phyloP scores from a whole-genome alignment of 768 basidiomycete species.

The Leccinum imitatum region DNA sequence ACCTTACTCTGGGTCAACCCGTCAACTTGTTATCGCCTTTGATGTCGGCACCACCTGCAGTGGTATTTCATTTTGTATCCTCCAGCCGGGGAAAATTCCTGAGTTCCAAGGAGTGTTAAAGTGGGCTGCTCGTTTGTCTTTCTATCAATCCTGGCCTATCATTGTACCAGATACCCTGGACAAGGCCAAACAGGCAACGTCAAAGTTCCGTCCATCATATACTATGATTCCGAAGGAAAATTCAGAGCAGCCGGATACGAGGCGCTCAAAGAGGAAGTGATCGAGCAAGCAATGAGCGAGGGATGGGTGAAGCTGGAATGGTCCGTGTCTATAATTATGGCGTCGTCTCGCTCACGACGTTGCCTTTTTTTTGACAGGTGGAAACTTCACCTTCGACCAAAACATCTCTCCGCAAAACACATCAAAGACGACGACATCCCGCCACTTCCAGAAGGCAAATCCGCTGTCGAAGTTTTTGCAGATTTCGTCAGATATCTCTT shows the following conservation, averaged over 20 bases:
- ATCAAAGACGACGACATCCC: constrained; percentile 29
- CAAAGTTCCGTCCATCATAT: constrained; percentile 24
- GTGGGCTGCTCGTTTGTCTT: neutral
- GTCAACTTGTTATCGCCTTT: constrained; percentile 36
- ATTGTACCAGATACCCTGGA: neutral
- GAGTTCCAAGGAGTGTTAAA: neutral
- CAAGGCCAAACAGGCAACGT: neutral
- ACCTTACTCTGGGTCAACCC: constrained; percentile 33
- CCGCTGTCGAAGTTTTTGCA: constrained; percentile 37
- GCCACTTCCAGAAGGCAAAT: constrained; percentile 40
- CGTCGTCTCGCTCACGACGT: too few relatives aligned
- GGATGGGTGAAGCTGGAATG: constrained; percentile 46
- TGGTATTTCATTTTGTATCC: neutral
- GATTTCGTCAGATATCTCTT: constrained; percentile 47
- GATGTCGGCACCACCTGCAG: constrained; percentile 18
- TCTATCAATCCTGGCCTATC: neutral
- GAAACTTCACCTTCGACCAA: constrained; percentile 40
- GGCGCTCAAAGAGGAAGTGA: constrained; percentile 36
- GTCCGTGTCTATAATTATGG: constrained; percentile 16
- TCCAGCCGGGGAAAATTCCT: neutral
- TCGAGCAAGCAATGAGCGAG: constrained; percentile 36
- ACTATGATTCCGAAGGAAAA: constrained; percentile 39
- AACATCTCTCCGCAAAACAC: constrained; percentile 19
- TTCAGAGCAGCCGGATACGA: constrained; percentile 29
- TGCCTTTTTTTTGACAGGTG: constrained; percentile 21